Base-by-base conservation (phyloP, 2,329 filamentous ascomycete species). In the Claviceps paspali region DNA sequence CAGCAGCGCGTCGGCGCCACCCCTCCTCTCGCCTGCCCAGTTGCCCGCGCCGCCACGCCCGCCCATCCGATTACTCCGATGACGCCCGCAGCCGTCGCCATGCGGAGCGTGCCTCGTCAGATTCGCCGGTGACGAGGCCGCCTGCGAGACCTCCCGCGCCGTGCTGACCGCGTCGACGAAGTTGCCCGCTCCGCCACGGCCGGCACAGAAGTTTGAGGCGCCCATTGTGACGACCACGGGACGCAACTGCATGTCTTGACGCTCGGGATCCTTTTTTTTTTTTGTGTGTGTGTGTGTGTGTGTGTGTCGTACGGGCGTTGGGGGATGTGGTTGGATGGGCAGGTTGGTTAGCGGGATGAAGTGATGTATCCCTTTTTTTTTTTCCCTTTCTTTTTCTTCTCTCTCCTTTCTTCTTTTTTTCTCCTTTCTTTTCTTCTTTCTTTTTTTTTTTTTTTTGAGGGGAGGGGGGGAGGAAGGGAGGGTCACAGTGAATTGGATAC, bases 1-100 rank as follows among this genome's bases (percentile, higher is more conserved):
- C n/a, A n/a, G n/a, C n/a, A n/a, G n/a, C n/a, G n/a, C n/a, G n/a
- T n/a, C n/a, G n/a, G n/a, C n/a, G n/a, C n/a, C n/a, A n/a, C 51
- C 50, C n/a, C 45, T 44, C 35, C 49, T 50, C 10, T 48, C 52
- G 30, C 43, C 44, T 31, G 45, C 49, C 57, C 65, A 76, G 51
- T 75, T 76, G 2, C 71, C 73, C 1, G 68, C 69, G n/a, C 72
- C 72, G 18, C 72, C 73, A 5, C 72, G 63, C 0, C 73, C 72
- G 14, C 44, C 45, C 35, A 52, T 40, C 29, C 46, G 45, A 31
- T 31, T 21, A 17, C 2, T 31, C n/a, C n/a, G n/a, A n/a, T n/a
- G n/a, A n/a, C n/a, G n/a, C n/a, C n/a, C n/a, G n/a, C n/a, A n/a
- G n/a, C n/a, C n/a, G n/a, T n/a, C n/a, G n/a, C n/a, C n/a, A n/a